Evolutionary conservation across 1,284 basidiomycete species (phyloP).

Genomic region (Rhodotorula sp.): DNA sequence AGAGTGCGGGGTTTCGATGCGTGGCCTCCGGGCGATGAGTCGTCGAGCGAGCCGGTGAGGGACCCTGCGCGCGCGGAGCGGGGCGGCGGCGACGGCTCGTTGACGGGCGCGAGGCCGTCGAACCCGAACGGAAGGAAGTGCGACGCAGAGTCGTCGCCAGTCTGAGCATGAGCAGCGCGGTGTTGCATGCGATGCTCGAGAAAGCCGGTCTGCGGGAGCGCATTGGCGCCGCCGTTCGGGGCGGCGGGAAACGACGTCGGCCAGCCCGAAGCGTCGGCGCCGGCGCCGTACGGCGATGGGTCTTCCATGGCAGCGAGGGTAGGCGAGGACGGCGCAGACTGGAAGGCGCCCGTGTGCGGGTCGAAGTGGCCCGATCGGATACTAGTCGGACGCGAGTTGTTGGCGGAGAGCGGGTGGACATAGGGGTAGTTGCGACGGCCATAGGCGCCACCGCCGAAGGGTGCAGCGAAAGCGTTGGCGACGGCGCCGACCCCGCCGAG

Average conservation of each 20-base stretch:
- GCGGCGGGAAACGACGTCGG: conserved; percentile 22
- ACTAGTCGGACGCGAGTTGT: conserved; percentile 34
- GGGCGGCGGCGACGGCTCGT: conserved; percentile 4
- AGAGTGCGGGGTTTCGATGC: conserved; percentile 12
- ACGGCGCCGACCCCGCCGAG: conserved; percentile 32
- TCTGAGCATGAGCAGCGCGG: conserved; percentile 16
- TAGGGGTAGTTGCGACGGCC: conserved; percentile 36
- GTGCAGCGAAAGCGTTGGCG: conserved; percentile 32
- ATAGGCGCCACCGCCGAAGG: conserved; percentile 30
- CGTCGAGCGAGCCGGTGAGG: neutral
- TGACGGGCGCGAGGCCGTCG: conserved; percentile 8
- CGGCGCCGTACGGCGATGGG: conserved; percentile 10
- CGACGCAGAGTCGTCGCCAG: conserved; percentile 22
- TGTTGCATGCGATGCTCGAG: conserved; percentile 45
- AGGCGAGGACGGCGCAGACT: conserved; percentile 34
- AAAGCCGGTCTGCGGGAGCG: conserved; percentile 36
- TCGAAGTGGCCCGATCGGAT: conserved; percentile 36
- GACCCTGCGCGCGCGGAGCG: neutral
- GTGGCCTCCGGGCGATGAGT: neutral
- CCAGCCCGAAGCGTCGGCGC: conserved; percentile 11
- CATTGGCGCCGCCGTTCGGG: conserved; percentile 9
- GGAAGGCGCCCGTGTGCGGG: conserved; percentile 30
- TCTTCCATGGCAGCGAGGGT: conserved; percentile 33
- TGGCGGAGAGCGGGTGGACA: conserved; percentile 25
- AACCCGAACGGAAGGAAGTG: conserved; percentile 38